Base-by-base conservation (phyloP, 23 red algal species). In the Agarophyton chilense region DNA sequence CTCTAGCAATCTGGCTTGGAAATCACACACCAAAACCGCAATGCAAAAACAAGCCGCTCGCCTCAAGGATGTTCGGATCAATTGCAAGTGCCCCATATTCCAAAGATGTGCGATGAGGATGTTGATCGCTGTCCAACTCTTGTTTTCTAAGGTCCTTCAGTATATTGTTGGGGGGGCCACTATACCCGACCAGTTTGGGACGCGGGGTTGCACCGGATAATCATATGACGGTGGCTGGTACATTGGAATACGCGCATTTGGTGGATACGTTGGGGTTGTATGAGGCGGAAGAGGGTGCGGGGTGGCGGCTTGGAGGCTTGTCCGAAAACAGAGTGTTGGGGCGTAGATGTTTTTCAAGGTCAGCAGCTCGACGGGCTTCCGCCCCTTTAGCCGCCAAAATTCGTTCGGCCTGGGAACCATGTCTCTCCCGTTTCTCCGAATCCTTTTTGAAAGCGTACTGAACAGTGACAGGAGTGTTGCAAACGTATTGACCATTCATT, bases 391-490 rank as follows among this genome's bases (percentile, higher is more conserved):
- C 86, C 7, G 95, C 95, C 24, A 97, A 62, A 72, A 88, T 75
- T 32, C 95, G 62, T 73, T 97, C 95, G 18, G 95, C 95, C 11
- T 93, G 42, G 41, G 88, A 93, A 29, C 95, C 95, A 52, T 97
- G 95, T 47, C 95, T 65, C 44, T 97, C 90, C 17, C 81, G 77
- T 18, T 47, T 51, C 18, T 81, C 76, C 11, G 81, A 81, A 41
- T 92, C 95, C 91, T 93, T 97, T 52, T 97, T 97, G 17, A 67
- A 89, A 11, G 95, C 95, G 67, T 97, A 97, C 80, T 97, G 95
- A 40, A 97, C 95, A 51, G 76, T 82, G 10, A 97, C 60, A 41
- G 90, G 91, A 4, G 66, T 80, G 58, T 93, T 93, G n/a, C 77
- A 84, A 10, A 97, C 60, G 25, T 87, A 97, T 42, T 94, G 90